Evolutionary conservation across 345 rosid genomes (phyloP), one percentile per base, ranked within the genome.

Genomic region (Cardamine occulta): DNA sequence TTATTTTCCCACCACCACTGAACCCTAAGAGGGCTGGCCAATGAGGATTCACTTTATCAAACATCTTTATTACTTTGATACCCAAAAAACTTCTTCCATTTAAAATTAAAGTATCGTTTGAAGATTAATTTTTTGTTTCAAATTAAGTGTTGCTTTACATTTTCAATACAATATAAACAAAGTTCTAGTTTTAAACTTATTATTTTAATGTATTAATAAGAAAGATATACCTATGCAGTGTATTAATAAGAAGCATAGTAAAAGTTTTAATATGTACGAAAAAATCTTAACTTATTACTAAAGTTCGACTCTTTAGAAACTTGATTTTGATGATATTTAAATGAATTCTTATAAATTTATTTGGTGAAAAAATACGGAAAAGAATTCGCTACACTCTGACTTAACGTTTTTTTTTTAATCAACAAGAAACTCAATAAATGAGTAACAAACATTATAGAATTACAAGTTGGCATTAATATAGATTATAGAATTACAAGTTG

Each of bases 401-500:
- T 37, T 45, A 29, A 63, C n/a, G n/a, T n/a, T n/a, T 0, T n/a
- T 17, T 3, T 14, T 21, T 8, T 1, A 70, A 31, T 19, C n/a
- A 47, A 34, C 12, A 26, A 26, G 29, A 62, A 61, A 58, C 3
- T 24, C 15, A 53, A 61, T 37, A 19, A 23, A 72, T 67, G 49
- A 37, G 42, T 37, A 62, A 17, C 5, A 21, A 29, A 7, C 18
- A 10, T 47, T 44, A 34, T 21, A 29, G 17, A 19, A 31, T 21
- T 63, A 18, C 44, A 39, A 63, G 49, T 73, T 56, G 63, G 10
- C n/a, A 60, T 60, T 35, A 37, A 39, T 28, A 54, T 40, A n/a
- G 18, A 15, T 45, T 2, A 42, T 5, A 56, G 24, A 17, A 8
- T 57, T 31, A 57, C 8, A 31, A 57, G 7, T 57, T 57, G 23